A percentile compares a stretch with the other conserved stretches of the same genome.
phyloP scores from a whole-genome alignment of 495 filamentous ascomycete genomes.

The Penicillium herquei region DNA sequence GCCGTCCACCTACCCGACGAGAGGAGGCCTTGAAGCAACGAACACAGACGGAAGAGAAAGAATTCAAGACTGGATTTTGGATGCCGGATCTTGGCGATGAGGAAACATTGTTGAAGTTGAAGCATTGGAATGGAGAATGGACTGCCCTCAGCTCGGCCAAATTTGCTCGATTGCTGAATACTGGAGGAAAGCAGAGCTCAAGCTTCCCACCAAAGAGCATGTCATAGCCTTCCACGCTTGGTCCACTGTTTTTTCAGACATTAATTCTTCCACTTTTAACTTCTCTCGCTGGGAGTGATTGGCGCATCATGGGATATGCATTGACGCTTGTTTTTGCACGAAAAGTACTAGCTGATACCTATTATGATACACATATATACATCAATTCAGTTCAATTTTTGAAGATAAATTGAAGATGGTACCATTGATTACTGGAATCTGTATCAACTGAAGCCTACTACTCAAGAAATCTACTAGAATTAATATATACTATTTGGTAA shows the following conservation, averaged over 20 bases:
- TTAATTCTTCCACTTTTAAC: neutral
- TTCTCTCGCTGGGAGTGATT: conserved; percentile 15
- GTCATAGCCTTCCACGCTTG: conserved; percentile 33
- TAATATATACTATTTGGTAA: no score
- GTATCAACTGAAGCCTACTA: no score
- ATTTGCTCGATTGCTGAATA: conserved; percentile 59
- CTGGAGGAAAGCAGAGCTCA: conserved; percentile 54
- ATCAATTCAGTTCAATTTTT: neutral
- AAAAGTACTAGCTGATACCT: conserved; percentile 3
- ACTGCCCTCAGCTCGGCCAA: conserved; percentile 56
- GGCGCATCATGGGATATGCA: conserved; percentile 24
- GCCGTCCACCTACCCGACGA: conserved; percentile 72
- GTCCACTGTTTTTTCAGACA: neutral
- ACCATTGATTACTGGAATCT: no score
- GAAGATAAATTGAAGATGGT: neutral
- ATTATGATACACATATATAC: neutral
- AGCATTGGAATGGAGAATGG: conserved; percentile 63
- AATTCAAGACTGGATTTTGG: conserved; percentile 82
- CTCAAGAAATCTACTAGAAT: no score
- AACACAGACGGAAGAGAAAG: conserved; percentile 68
- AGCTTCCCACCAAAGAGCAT: conserved; percentile 70
- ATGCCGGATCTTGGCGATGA: conserved; percentile 59
- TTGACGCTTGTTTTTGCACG: conserved; percentile 1
- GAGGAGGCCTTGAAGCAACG: conserved; percentile 76
- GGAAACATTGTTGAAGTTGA: conserved; percentile 52